Conservation (phyloP, 768 basidiomycete genomes). For the Mycena albidolilacea region DNA sequence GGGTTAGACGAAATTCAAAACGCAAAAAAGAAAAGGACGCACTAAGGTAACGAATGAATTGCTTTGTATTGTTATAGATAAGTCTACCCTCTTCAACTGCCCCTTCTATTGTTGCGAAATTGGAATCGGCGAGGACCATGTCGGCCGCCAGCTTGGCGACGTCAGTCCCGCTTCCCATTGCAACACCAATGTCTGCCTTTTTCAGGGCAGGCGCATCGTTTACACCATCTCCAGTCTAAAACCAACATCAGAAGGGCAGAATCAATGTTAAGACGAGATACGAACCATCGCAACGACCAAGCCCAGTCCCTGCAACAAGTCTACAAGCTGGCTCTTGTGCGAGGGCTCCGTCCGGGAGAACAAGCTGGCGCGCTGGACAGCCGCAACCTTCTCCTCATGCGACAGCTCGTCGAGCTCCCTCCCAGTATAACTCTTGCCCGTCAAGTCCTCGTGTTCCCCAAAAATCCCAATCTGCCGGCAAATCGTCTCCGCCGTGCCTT, state of each 20-base stretch:
- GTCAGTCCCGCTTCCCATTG: constrained; percentile 99
- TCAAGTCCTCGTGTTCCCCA: constrained; percentile 85
- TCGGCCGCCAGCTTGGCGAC: constrained; percentile 98
- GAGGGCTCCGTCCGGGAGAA: constrained; percentile 96
- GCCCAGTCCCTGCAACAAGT: constrained; percentile 91
- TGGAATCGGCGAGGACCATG: constrained; percentile 97
- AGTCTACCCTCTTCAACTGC: constrained; percentile 98
- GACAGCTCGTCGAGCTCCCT: constrained; percentile 88
- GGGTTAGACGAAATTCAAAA: constrained; percentile 20
- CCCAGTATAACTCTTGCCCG: constrained; percentile 97
- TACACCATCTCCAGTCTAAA: constrained; percentile 94
- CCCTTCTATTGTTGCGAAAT: constrained; percentile 96
- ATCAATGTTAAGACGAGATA: constrained; percentile 15
- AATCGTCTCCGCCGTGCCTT: constrained; percentile 97
- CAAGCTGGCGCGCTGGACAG: constrained; percentile 89
- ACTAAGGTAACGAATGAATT: constrained; percentile 99
- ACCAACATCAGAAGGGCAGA: constrained; percentile 13
- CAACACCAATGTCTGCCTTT: constrained; percentile 97
- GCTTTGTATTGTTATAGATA: constrained; percentile 99
- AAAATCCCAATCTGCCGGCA: constrained; percentile 98
- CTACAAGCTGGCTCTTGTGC: constrained; percentile 96
- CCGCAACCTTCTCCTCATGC: constrained; percentile 85
- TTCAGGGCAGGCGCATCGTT: constrained; percentile 98
- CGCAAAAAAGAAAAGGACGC: constrained; percentile 48
- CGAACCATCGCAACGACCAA: constrained; percentile 95